Conservation (phyloP, 352 stramenopile species). For the Thalassiosira livingstoniorum region DNA sequence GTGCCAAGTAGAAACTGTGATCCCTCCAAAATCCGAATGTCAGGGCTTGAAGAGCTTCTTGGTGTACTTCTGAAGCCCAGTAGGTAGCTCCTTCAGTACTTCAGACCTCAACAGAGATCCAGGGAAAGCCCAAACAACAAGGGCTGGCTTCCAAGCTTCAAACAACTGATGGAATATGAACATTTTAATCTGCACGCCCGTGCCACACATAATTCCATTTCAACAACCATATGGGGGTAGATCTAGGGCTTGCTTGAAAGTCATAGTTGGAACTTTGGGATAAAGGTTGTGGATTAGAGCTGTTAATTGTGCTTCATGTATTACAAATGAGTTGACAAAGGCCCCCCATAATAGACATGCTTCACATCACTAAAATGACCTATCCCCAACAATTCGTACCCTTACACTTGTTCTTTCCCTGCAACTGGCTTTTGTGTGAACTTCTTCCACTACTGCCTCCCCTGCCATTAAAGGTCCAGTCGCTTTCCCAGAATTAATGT, state of each 20-base stretch:
- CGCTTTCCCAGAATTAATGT: background rate
- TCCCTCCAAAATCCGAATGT: slow-evolving; percentile 15
- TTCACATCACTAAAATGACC: background rate
- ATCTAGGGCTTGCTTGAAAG: background rate
- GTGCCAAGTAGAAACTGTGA: background rate
- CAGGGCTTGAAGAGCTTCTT: background rate
- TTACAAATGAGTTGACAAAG: background rate
- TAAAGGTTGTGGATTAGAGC: background rate
- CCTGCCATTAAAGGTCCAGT: background rate
- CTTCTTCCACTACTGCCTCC: background rate
- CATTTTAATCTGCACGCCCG: background rate
- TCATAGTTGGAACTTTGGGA: background rate
- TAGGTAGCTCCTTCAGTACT: background rate
- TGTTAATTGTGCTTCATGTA: background rate
- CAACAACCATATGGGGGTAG: background rate
- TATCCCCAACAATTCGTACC: background rate
- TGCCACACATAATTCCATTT: no score
- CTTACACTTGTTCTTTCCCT: background rate
- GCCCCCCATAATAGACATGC: background rate
- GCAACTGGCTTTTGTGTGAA: background rate
- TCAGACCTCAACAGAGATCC: background rate
- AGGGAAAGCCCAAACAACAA: background rate
- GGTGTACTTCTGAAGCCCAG: background rate
- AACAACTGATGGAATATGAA: background rate
- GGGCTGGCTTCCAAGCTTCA: background rate